Evolutionary conservation across 2,329 filamentous ascomycete species (phyloP), one percentile per base, ranked within the genome.

Genomic region (Trichoderma oligosporum): DNA sequence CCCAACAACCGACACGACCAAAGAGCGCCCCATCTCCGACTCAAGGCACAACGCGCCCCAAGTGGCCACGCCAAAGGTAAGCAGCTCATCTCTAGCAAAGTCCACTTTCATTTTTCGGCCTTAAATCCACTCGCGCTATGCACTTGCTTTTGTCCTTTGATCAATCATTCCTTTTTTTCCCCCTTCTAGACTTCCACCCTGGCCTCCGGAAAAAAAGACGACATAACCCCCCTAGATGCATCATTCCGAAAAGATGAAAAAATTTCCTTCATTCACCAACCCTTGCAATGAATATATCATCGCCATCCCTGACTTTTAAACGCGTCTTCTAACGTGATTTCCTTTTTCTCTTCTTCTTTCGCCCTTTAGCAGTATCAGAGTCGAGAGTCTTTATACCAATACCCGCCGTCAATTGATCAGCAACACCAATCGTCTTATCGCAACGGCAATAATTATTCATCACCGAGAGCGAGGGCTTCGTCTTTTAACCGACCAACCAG

Each of bases 381-480:
- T 66, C 79, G 75, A 67, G 81, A 83, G 63, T 68, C 76, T n/a
- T n/a, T n/a, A 29, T 82, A 82, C 71, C 70, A 67, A 56, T 80
- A 81, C 68, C 67, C 75, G 46, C 70, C 71, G 61, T 59, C 76
- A 39, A 66, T 69, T 61, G 78, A 81, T 58, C 71, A 77, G 41
- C 73, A 68, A 57, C 71, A 76, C 45, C 72, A 67, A 53, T 67
- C 70, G 51, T 66, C 77, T 45, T 82, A 81, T 63, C 78, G 78
- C 68, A 79, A 77, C 73, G 72, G 73, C 60, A 69, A 55, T 38
- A 55, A 68, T 64, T 79, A 80, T 67, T 74, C 74, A 51, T 82
- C 81, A 45, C 78, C 81, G 33, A 71, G 75, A 36, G 67, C 72
- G 54, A 71, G 75, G 39, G 67, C 72, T 54, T 66, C 75, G 22